These are phyloP conservation scores for Xerocomellus chrysenteron DNA, from an alignment of 768 basidiomycete species.

Conservation along the genomic window DNA sequence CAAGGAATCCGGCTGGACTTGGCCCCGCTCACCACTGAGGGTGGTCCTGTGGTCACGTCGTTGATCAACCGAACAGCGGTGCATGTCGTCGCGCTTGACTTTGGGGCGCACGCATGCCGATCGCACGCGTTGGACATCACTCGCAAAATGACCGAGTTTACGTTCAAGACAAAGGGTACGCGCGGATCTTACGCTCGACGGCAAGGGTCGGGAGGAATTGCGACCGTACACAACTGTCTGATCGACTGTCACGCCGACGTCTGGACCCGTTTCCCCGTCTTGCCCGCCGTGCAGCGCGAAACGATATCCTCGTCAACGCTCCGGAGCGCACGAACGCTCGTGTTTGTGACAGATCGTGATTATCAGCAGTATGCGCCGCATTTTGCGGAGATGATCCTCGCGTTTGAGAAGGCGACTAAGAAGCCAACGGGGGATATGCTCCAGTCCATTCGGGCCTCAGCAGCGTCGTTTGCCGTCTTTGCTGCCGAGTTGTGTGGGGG, in stretches of 20 bases:
- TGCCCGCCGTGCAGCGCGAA: constrained; percentile 49
- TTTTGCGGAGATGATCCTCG: constrained; percentile 43
- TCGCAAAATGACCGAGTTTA: constrained; percentile 54
- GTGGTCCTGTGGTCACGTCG: constrained; percentile 41
- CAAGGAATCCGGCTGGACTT: constrained; percentile 43
- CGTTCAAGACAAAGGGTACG: constrained; percentile 46
- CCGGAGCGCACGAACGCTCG: constrained; percentile 36
- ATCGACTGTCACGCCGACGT: constrained; percentile 56
- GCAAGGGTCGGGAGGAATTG: not conserved
- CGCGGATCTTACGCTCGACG: constrained; percentile 15
- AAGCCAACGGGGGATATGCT: constrained; percentile 53
- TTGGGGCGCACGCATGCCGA: constrained; percentile 27
- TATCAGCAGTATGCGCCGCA: constrained; percentile 39
- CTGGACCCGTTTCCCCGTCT: constrained; percentile 61
- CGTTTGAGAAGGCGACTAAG: constrained; percentile 48
- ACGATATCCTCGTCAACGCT: constrained; percentile 38
- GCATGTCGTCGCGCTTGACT: constrained; percentile 6
- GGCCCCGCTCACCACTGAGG: constrained; percentile 22
- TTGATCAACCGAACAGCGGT: constrained; percentile 41
- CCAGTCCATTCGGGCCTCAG: constrained; percentile 36
- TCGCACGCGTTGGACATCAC: constrained; percentile 54
- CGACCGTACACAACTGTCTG: constrained; percentile 46
- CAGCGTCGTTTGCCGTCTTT: constrained; percentile 32
- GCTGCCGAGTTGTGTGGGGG: constrained; percentile 8
- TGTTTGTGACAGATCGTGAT: constrained; percentile 44